These are phyloP conservation scores for Xylariaceae sp. DNA, from an alignment of 2,329 filamentous ascomycete species.

Conservation along the genomic window DNA sequence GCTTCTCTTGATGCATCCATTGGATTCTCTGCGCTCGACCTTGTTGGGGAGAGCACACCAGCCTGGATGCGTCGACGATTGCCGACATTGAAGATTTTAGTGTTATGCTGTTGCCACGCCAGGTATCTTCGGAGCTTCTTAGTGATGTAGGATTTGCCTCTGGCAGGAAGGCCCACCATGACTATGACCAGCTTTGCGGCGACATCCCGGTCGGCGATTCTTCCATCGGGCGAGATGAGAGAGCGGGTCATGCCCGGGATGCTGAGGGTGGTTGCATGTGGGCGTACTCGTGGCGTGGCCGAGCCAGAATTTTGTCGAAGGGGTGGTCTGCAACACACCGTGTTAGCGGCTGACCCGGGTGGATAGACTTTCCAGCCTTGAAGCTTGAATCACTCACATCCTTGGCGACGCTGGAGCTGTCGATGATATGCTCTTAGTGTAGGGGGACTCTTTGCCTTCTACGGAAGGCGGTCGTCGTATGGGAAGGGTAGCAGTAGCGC, in stretches of 20 bases:
- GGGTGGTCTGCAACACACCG: slow-evolving; percentile 60
- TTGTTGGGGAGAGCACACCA: slow-evolving; percentile 54
- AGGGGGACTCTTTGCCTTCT: slow-evolving; percentile 63
- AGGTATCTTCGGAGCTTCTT: slow-evolving; percentile 96
- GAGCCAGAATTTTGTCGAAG: slow-evolving; percentile 76
- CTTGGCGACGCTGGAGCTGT: slow-evolving; percentile 65
- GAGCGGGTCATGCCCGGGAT: slow-evolving; percentile 97
- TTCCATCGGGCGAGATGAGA: slow-evolving; percentile 92
- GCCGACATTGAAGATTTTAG: slow-evolving; percentile 95
- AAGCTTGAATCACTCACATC: slow-evolving; percentile 54
- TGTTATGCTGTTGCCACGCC: slow-evolving; percentile 97
- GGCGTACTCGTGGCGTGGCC: slow-evolving; percentile 77
- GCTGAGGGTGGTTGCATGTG: slow-evolving; percentile 92
- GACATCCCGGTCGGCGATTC: slow-evolving; percentile 91
- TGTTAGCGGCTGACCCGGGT: slow-evolving; percentile 23
- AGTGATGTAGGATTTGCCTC: slow-evolving; percentile 98
- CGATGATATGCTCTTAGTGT: slow-evolving; percentile 63
- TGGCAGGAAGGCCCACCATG: slow-evolving; percentile 95
- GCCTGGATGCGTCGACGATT: slow-evolving; percentile 85
- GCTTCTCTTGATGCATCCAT: slow-evolving; percentile 58
- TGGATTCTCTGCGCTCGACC: slow-evolving; percentile 41
- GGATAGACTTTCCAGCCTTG: neutral
- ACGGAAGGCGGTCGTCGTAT: slow-evolving; percentile 42
- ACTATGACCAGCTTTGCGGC: slow-evolving; percentile 96
- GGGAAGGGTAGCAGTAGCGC: slow-evolving; percentile 42